These are phyloP conservation scores for Hericium coralloides DNA, from an alignment of 768 basidiomycete species.

Conservation along the genomic window DNA sequence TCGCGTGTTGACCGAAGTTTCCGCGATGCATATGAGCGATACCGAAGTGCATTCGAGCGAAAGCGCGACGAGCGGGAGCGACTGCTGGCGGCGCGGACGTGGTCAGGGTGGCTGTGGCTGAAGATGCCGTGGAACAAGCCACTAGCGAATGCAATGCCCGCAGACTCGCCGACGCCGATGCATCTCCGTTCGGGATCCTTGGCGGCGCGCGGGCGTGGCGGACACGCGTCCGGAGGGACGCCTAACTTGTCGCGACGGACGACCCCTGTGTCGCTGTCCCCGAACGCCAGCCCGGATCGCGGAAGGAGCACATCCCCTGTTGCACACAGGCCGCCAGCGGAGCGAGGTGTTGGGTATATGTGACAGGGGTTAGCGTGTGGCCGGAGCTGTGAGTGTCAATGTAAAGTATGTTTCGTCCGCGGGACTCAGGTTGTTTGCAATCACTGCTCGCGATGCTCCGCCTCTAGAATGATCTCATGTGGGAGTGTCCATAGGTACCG, in stretches of 20 bases:
- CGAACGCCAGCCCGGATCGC: neutral
- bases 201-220: neutral
- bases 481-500: no score
- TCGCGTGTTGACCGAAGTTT: conserved; percentile 77
- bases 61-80: conserved; percentile 58
- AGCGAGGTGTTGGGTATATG: neutral
- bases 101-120: conserved; percentile 21
- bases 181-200: neutral
- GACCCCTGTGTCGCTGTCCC: neutral
- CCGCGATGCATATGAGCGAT: conserved; percentile 87
- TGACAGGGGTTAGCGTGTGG: neutral
- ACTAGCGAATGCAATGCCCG: neutral
- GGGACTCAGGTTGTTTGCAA: no score
- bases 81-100: conserved; percentile 22
- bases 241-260: neutral
- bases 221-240: neutral
- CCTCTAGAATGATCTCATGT: no score
- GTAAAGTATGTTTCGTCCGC: neutral
- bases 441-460: no score
- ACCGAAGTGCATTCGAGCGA: conserved; percentile 81
- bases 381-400: neutral
- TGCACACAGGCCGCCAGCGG: neutral
- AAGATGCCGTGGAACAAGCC: conserved; percentile 4
- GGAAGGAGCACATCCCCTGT: neutral
- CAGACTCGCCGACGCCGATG: neutral